Evolutionary conservation across 768 basidiomycete species (phyloP), one percentile per base, ranked within the genome.

Genomic region (Russula sp.): DNA sequence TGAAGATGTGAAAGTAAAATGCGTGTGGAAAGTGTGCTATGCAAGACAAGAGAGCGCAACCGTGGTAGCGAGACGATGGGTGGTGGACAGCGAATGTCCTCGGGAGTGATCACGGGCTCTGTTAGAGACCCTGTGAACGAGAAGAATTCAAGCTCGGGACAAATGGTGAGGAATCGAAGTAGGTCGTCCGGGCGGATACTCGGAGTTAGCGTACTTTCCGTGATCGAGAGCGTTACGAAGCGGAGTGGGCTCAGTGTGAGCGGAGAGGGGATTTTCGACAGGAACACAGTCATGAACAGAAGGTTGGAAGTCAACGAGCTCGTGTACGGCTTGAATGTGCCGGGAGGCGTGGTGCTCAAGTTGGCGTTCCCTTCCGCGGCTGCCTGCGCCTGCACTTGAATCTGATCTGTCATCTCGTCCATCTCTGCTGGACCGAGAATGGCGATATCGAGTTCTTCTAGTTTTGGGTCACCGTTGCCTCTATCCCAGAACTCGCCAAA

Each of bases 1-100:
- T 84, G 70, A n/a, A 91, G 72, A 59, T 78, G 79, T 0, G 87
- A 86, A 53, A 91, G 80, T 45, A 91, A 73, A 57, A 79, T 78
- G 57, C 89, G 86, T 6, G 84, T 79, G 62, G 79, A 81, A 72
- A 84, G 88, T 18, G 86, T 82, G 67, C 76, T 78, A 54, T 80
- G 79, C 37, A 91, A 68, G 48, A 80, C 75, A 18, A 91, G 74
- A 5, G 78, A 80, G 58, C 80, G 81, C 62, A 91, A 78, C 44
- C 76, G 77, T 32, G 84, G 85, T n/a, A 91, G 80, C 14, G 70
- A 69, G 55, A 82, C 80, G 45, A 83, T 69, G 31, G 78, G 77
- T 6, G 78, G 75, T 0, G 7, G 57, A 20, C 32, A 34, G 22
- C 59, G 63, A 35, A 44, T 48, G 54, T 64, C 61, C 20, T 63